These are phyloP conservation scores for Omphalea diandra DNA, from an alignment of 441 rosid genomes.

Conservation along the genomic window DNA sequence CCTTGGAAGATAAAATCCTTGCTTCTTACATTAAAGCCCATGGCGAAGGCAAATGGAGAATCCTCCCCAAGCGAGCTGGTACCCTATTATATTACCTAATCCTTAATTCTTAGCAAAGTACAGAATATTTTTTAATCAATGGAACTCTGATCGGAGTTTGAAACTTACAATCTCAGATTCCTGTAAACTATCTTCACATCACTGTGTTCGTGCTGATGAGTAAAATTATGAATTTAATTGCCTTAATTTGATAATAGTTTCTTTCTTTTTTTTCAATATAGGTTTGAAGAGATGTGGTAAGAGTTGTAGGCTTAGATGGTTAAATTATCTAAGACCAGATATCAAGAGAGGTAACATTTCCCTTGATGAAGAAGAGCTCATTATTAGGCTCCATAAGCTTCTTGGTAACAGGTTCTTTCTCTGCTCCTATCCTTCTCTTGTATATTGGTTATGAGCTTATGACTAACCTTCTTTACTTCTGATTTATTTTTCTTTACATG, in stretches of 20 bases:
- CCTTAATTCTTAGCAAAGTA: too few relatives aligned
- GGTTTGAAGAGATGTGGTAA: constrained; percentile 56
- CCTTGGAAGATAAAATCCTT: constrained; percentile 55
- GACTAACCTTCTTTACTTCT: not conserved
- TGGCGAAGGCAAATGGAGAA: constrained; percentile 80
- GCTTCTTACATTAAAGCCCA: constrained; percentile 42
- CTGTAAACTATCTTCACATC: too few relatives aligned
- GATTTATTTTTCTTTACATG: not conserved
- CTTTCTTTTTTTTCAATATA: too few relatives aligned
- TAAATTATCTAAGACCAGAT: constrained; percentile 55
- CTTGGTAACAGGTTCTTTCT: constrained; percentile 39
- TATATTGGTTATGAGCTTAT: not conserved
- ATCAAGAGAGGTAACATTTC: constrained; percentile 64
- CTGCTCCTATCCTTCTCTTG: not conserved
- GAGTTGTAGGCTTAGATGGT: constrained; percentile 60
- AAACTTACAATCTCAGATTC: too few relatives aligned
- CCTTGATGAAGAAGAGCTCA: constrained; percentile 53
- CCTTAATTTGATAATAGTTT: too few relatives aligned
- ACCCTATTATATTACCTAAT: not conserved
- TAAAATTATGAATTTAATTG: not conserved
- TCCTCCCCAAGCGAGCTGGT: constrained; percentile 66
- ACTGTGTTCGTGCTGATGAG: too few relatives aligned
- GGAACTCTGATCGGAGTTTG: too few relatives aligned
- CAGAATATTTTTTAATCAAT: too few relatives aligned
- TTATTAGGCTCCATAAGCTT: constrained; percentile 53